Conservation (phyloP, 2,329 filamentous ascomycete species). For the Camptophora hylomeconis region DNA sequence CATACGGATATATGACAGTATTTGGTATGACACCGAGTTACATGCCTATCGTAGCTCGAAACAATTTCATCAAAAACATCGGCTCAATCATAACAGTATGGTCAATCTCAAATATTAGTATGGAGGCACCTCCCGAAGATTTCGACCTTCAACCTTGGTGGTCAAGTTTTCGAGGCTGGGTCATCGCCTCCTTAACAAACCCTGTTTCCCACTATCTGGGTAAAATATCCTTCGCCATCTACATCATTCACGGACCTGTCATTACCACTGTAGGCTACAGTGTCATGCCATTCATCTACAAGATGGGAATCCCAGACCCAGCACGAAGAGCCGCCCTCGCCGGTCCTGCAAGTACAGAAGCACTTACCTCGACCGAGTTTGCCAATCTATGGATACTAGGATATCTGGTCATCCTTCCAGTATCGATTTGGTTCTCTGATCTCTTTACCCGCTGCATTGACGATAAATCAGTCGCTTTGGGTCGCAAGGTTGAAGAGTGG, state of each 20-base stretch:
- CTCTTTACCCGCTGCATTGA: constrained; percentile 1
- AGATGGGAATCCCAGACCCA: constrained; percentile 4
- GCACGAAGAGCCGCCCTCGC: background rate
- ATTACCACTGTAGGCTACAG: constrained; percentile 27
- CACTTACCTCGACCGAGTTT: constrained; percentile 1
- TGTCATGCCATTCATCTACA: constrained; percentile 11
- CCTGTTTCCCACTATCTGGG: constrained; percentile 31
- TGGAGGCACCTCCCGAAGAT: background rate
- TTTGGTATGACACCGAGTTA: constrained; percentile 23
- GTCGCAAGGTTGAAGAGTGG: constrained; percentile 1
- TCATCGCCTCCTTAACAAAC: constrained; percentile 27
- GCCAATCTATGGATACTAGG: constrained; percentile 1
- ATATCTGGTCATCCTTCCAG: constrained; percentile 1
- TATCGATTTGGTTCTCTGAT: constrained; percentile 2
- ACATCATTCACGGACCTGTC: constrained; percentile 31
- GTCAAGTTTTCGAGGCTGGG: too few relatives aligned
- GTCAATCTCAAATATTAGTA: constrained; percentile 28
- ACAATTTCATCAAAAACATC: constrained; percentile 29
- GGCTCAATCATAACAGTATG: constrained; percentile 29
- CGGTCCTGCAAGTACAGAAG: background rate
- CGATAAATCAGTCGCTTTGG: constrained; percentile 1
- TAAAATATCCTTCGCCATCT: constrained; percentile 32
- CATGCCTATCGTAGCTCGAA: constrained; percentile 26
- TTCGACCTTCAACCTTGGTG: constrained; percentile 16
- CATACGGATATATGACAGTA: constrained; percentile 28